Evolutionary conservation across 768 basidiomycete species (phyloP), one percentile per base, ranked within the genome.

Genomic region (Lepiota brunneoincarnata): DNA sequence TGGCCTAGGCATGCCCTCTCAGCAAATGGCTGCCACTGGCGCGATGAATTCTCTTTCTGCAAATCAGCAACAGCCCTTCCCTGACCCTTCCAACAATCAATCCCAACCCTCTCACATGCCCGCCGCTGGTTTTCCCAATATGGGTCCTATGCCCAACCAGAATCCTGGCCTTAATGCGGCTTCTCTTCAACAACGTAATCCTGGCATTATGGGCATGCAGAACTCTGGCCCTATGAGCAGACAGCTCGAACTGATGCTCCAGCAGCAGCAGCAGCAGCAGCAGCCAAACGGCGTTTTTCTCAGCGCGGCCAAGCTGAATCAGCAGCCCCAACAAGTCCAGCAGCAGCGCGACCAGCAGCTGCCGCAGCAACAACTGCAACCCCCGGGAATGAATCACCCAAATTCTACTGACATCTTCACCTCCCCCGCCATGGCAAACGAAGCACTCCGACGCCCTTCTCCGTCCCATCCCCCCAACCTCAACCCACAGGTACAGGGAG

Each of bases 401-500:
- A 58, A 71, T 18, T 60, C 71, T 7, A 58, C 67, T 18, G 82
- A 82, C 51, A 73, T 80, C 59, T 82, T 83, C 63, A 61, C 75
- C 18, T 66, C 79, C 6, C 69, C 78, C n/a, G 71, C 69, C 21
- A 72, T 80, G 67, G 49, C 66, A 24, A 66, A 69, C 58, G 77
- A 79, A 23, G 73, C 70, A 23, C 71, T 83, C 61, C 75, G 78
- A 34, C 80, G 76, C 9, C 72, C 77, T 4, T 24, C 83, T 78
- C 15, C 69, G 55, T 71, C 74, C n/a, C 72, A 75, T 66, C 60
- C 68, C 60, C 60, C 67, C 15, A 65, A 62, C 39, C 61, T 61
- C 52, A 53, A 62, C 26, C 61, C 66, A 23, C 59, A 40, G 37
- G 59, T 59, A 31, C 55, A 56, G 12, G 55, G 46, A 1, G 21